These are phyloP conservation scores for Xylaria sp. DNA, from an alignment of 2,329 filamentous ascomycete genomes.

Conservation along the genomic window DNA sequence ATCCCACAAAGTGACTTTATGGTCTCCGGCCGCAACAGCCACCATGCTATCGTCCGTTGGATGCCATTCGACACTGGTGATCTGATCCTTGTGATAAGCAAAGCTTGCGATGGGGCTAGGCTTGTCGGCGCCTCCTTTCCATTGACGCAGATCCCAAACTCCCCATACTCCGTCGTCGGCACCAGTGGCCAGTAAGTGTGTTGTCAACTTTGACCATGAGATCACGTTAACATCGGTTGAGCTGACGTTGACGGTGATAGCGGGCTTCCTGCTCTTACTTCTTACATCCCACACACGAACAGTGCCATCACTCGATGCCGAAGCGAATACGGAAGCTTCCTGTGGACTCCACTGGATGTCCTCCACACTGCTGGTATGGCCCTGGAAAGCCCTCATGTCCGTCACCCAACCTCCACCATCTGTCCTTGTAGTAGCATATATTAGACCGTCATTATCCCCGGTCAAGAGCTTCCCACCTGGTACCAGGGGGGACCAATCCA, in stretches of 20 bases:
- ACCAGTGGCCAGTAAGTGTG: conserved; percentile 89
- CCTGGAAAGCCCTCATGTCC: conserved; percentile 83
- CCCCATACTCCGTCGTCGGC: conserved; percentile 94
- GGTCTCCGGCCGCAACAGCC: conserved; percentile 89
- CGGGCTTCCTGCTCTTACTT: conserved; percentile 88
- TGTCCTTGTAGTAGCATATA: conserved; percentile 86
- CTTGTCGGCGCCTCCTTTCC: conserved; percentile 77
- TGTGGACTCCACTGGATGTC: conserved; percentile 97
- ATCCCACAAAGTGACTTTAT: conserved; percentile 96
- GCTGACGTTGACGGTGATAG: conserved; percentile 85
- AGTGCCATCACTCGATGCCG: conserved; percentile 91
- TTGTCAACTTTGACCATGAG: conserved; percentile 90
- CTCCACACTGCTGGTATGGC: conserved; percentile 87
- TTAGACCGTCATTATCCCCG: conserved; percentile 88
- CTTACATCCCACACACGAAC: conserved; percentile 96
- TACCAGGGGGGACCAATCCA: conserved; percentile 93
- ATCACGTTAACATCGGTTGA: conserved; percentile 93
- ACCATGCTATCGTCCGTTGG: conserved; percentile 96
- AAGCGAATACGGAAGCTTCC: conserved; percentile 93
- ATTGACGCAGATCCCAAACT: conserved; percentile 95
- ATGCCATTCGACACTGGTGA: conserved; percentile 97
- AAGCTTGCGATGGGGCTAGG: conserved; percentile 91
- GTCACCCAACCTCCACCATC: conserved; percentile 91
- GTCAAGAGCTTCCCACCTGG: conserved; percentile 87
- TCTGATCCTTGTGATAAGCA: conserved; percentile 94